Evolutionary conservation across 163 green algal species (phyloP).

Genomic region (Scenedesmus sp.): DNA sequence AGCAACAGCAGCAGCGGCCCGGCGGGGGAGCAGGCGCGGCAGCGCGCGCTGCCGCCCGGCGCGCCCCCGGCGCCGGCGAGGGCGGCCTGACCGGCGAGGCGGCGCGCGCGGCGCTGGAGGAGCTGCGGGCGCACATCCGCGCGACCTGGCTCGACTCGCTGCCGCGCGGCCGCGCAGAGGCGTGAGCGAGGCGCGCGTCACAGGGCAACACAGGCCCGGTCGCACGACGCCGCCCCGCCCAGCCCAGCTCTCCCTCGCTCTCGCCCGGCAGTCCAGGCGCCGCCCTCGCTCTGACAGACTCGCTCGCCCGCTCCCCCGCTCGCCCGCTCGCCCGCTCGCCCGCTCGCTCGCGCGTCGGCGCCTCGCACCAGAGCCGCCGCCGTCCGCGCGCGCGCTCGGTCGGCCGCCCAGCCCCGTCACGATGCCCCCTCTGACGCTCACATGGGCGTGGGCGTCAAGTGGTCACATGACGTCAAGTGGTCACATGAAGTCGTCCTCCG

Average conservation of each 20-base stretch:
- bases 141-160: conserved; percentile 27
- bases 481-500: conserved; percentile 96
- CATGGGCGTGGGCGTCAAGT: no score
- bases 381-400: no score
- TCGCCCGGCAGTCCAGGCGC: no score
- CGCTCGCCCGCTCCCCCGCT: no score
- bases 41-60: not conserved
- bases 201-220: not conserved
- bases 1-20: not conserved
- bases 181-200: not conserved
- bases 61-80: conserved; percentile 1
- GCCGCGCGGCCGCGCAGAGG: not conserved
- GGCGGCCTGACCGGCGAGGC: not conserved
- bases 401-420: no score
- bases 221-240: not conserved
- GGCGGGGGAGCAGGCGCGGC: conserved; percentile 1
- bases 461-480: no score
- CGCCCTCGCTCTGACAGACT: no score
- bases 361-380: no score
- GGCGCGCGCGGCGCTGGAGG: not conserved
- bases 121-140: conserved; percentile 2
- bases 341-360: no score
- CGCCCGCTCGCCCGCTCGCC: no score
- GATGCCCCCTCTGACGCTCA: no score
- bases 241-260: no score